Conservation (phyloP, 2,329 filamentous ascomycete species). For the Claviceps paspali region DNA sequence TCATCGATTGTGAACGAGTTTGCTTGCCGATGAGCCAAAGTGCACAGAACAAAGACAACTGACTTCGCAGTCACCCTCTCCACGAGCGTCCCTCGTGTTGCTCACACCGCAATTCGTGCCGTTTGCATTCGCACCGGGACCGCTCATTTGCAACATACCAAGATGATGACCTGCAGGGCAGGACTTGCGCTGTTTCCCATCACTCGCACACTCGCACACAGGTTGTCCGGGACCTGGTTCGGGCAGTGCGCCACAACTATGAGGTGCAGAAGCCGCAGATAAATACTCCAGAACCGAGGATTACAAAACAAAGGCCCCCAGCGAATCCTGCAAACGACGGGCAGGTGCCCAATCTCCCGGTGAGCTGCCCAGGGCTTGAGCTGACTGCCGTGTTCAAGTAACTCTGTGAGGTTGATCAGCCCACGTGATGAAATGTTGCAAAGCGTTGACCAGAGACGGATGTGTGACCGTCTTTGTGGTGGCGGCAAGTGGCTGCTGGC, state of each 20-base stretch:
- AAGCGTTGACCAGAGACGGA: not conserved
- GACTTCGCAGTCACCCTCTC: too few relatives aligned
- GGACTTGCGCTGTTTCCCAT: constrained; percentile 20
- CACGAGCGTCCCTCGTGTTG: too few relatives aligned
- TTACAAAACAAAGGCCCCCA: not conserved
- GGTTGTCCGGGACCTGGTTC: not conserved
- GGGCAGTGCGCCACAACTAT: not conserved
- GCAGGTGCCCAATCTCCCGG: not conserved
- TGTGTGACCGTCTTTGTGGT: constrained; percentile 2
- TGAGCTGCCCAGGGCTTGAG: not conserved
- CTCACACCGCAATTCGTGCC: too few relatives aligned
- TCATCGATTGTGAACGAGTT: not conserved
- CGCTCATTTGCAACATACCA: constrained; percentile 29
- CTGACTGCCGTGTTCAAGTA: not conserved
- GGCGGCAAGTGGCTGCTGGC: not conserved
- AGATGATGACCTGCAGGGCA: constrained; percentile 57
- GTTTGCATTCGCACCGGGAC: not conserved
- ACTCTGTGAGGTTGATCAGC: not conserved
- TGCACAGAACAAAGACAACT: too few relatives aligned
- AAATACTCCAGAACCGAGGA: not conserved
- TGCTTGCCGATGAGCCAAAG: too few relatives aligned
- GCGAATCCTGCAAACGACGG: not conserved
- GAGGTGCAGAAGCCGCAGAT: not conserved
- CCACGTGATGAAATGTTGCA: not conserved
- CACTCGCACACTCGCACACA: constrained; percentile 5